Percentiles rank a stretch among this genome's conserved stretches.
Conservation (phyloP, 176 grass and related monocot genomes). For the Lolium perenne region DNA sequence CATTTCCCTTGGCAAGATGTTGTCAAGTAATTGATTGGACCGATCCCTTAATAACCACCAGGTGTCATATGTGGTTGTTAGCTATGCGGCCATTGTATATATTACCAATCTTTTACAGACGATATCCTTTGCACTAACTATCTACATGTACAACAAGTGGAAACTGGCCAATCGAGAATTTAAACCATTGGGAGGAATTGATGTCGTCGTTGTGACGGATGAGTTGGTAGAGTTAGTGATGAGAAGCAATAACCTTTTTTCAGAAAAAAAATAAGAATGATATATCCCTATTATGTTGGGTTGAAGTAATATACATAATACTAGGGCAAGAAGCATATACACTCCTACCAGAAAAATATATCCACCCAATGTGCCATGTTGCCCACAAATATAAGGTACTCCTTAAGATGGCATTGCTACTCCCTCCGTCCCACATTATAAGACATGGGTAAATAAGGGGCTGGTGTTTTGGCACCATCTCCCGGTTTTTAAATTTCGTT, state of each 20-base stretch:
- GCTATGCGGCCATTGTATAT: neutral
- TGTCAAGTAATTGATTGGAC: too few relatives aligned
- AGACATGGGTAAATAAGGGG: too few relatives aligned
- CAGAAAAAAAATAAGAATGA: too few relatives aligned
- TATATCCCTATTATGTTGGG: too few relatives aligned
- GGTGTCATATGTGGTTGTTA: neutral
- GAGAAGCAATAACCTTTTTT: too few relatives aligned
- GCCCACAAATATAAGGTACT: neutral
- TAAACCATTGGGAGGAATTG: neutral
- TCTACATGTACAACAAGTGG: neutral
- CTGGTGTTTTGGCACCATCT: too few relatives aligned
- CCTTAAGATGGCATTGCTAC: neutral
- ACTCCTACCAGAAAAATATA: neutral
- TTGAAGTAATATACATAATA: too few relatives aligned
- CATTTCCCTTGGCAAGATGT: neutral
- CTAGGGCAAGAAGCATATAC: neutral
- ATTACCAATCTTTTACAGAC: neutral
- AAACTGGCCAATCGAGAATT: neutral
- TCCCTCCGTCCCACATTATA: too few relatives aligned
- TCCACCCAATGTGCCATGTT: neutral
- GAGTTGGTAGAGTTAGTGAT: neutral
- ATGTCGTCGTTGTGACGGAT: neutral
- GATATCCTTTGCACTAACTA: neutral
- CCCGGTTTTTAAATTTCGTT: too few relatives aligned
- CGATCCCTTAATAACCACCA: neutral